These are phyloP conservation scores for Rutstroemia sp. DNA, from an alignment of 2,329 filamentous ascomycete genomes.

Conservation along the genomic window DNA sequence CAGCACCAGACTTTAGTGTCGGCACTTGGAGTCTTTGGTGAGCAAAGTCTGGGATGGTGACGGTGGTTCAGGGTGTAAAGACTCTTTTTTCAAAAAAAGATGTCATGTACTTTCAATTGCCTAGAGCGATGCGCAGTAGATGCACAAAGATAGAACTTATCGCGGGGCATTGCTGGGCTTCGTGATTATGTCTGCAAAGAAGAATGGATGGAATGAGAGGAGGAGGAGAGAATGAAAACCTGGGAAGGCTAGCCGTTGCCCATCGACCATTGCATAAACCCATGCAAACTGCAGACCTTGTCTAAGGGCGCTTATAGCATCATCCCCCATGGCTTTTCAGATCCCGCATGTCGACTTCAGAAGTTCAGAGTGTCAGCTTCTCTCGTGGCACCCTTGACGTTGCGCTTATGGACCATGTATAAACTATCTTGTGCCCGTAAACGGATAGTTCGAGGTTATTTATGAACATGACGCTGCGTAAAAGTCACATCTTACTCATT, in stretches of 20 bases:
- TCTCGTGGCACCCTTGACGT: slow-evolving; percentile 11
- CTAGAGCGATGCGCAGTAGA: slow-evolving; percentile 22
- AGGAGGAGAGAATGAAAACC: background rate
- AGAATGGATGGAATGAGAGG: slow-evolving; percentile 13
- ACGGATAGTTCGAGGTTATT: slow-evolving; percentile 5
- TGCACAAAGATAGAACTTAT: slow-evolving; percentile 28
- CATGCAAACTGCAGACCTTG: slow-evolving; percentile 9
- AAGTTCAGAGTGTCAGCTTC: slow-evolving; percentile 6
- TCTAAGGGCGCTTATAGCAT: slow-evolving; percentile 10
- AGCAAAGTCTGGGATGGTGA: slow-evolving; percentile 12
- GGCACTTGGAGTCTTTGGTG: slow-evolving; percentile 17
- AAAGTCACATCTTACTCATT: slow-evolving; percentile 3
- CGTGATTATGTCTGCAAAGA: slow-evolving; percentile 19
- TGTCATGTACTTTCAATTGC: slow-evolving; percentile 19
- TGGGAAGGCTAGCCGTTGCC: slow-evolving; percentile 7
- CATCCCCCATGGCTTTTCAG: slow-evolving; percentile 6
- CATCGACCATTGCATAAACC: slow-evolving; percentile 6
- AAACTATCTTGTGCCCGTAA: background rate
- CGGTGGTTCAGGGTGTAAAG: slow-evolving; percentile 5
- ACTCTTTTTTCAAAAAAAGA: slow-evolving; percentile 17
- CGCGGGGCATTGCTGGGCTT: slow-evolving; percentile 27
- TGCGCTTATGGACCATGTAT: slow-evolving; percentile 8
- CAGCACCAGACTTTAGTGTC: slow-evolving; percentile 19
- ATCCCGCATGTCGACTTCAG: slow-evolving; percentile 6
- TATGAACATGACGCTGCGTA: slow-evolving; percentile 10